Evolutionary conservation across 768 basidiomycete species (phyloP), one percentile per base, ranked within the genome.

Genomic region (Phanerochaete carnosa): DNA sequence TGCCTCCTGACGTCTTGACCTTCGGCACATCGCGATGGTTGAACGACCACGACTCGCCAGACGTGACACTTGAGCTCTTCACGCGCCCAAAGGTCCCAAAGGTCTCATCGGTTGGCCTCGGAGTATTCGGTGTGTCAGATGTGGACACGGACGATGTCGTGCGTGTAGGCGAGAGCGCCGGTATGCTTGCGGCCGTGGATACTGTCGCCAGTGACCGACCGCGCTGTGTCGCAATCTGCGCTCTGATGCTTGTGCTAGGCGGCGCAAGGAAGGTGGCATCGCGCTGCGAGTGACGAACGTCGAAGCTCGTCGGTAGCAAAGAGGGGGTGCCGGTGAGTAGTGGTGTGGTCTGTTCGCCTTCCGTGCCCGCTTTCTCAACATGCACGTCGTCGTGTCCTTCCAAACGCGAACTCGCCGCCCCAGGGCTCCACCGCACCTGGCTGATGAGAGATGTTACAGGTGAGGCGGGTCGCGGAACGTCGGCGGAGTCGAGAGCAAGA

Each of bases 141-240:
- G 54, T 45, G 15, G 60, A 52, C 7, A 60, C 60, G 3, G 67
- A 68, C 6, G 63, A 64, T 7, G 58, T 57, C 25, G 66, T 70
- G 26, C 67, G 66, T 37, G 67, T 70, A 0, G 69, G 69, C 37
- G 68, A 69, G 51, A 69, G 66, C 55, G 68, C 68, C 32, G 68
- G 68, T 30, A 63, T 50, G 45, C 49, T 64, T 30, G 49, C 5
- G 2, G n/a, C 8, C 50, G 57, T 19, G 2, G 55, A 62, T 29
- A 46, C 52, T 51, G 15, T 8, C 19, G n/a, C 37, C 9, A 29
- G 15, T 4, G 49, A 29, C 13, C 62, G 62, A 5, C 57, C 57
- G 29, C 57, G 50, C 29, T 53, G 35, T 3, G 37, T 29, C 15
- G 47, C n/a, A 6, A 26, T 52, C 22, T 49, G 37, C 3, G 26